A percentile compares a stretch with the other conserved stretches of the same genome.
Conservation (phyloP, 2,329 filamentous ascomycete species). For the Neopestalotiopsis sp. region DNA sequence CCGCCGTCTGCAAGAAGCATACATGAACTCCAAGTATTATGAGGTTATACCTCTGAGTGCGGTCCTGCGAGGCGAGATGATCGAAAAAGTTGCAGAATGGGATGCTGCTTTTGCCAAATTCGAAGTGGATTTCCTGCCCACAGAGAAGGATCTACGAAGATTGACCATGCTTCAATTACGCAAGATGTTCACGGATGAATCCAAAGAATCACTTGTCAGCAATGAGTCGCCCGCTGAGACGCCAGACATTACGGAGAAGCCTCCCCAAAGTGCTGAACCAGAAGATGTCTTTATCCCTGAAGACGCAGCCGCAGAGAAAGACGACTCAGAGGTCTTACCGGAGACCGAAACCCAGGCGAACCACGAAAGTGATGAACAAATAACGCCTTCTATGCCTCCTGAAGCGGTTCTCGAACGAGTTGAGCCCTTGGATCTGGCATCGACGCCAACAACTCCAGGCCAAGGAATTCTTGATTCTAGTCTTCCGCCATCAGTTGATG, state of each 20-base stretch:
- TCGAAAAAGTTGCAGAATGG: slow-evolving; percentile 93
- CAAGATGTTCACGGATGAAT: slow-evolving; percentile 93
- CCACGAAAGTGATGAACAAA: slow-evolving; percentile 29
- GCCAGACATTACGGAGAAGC: slow-evolving; percentile 53
- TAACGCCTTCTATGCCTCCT: slow-evolving; percentile 35
- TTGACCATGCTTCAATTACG: slow-evolving; percentile 90
- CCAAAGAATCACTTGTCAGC: slow-evolving; percentile 73
- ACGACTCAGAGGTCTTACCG: slow-evolving; percentile 23
- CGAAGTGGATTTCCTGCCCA: slow-evolving; percentile 88
- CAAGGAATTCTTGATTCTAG: slow-evolving; percentile 16
- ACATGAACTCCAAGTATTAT: slow-evolving; percentile 94
- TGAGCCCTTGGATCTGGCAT: slow-evolving; percentile 55
- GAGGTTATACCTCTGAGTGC: slow-evolving; percentile 94
- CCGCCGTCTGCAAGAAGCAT: slow-evolving; percentile 83
- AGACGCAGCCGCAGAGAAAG: slow-evolving; percentile 25
- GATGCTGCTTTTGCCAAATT: slow-evolving; percentile 89
- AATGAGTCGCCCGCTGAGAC: slow-evolving; percentile 69
- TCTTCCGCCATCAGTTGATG: slow-evolving; percentile 21
- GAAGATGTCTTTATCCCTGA: slow-evolving; percentile 26
- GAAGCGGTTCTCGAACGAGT: slow-evolving; percentile 50
- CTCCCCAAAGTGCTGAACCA: slow-evolving; percentile 41
- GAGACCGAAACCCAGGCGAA: slow-evolving; percentile 23
- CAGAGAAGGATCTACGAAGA: slow-evolving; percentile 93
- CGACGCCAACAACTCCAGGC: slow-evolving; percentile 39
- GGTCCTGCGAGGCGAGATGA: slow-evolving; percentile 79